Base-by-base conservation (phyloP, 2,329 filamentous ascomycete genomes). In the Epicoccum sorghinum region DNA sequence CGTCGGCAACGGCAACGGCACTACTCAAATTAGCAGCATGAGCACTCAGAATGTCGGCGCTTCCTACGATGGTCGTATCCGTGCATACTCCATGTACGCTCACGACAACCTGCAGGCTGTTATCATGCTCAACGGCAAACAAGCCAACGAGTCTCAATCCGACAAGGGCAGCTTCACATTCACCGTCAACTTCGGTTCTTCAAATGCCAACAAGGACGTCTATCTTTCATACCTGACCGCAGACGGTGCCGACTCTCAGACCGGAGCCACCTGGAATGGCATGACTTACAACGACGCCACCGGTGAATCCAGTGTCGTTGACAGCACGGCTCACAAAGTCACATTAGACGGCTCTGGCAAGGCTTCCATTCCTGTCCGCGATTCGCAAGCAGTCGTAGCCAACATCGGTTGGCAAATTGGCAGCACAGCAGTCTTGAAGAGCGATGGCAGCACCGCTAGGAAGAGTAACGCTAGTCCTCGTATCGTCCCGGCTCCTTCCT, bases 171-270 rank as follows among this genome's bases (percentile, higher is more conserved):
- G 64, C 62, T 69, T 79, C 38, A 76, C 73, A 4, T 75, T 82
- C 51, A 65, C 71, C 14, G 57, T 82, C 40, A 70, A 76, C 49
- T 68, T 82, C 8, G 70, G 70, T 7, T 71, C 76, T 6, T 62
- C 61, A 6, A 69, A 77, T 42, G 71, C 70, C 4, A 77, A 78
- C 47, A 71, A 79, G 60, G 69, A 73, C 12, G 68, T 82, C n/a
- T 77, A 76, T 58, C 68, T 82, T 18, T 76, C 79, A 4, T 78
- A 78, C 61, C 75, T 82, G 33, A 81, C 76, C n/a, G 77, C 72
- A 27, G 66, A 72, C 13, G 79, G 80, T 29, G 75, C 78, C 8
- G 79, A 82, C 50, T 70, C 75, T 7, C 73, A 74, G 12, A 57
- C 66, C 36, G 74, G 74, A 42, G 77, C 77, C 2, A 78, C 75